Conservation (phyloP, 2,329 filamentous ascomycete species). For the Purpureocillium lavendulum region DNA sequence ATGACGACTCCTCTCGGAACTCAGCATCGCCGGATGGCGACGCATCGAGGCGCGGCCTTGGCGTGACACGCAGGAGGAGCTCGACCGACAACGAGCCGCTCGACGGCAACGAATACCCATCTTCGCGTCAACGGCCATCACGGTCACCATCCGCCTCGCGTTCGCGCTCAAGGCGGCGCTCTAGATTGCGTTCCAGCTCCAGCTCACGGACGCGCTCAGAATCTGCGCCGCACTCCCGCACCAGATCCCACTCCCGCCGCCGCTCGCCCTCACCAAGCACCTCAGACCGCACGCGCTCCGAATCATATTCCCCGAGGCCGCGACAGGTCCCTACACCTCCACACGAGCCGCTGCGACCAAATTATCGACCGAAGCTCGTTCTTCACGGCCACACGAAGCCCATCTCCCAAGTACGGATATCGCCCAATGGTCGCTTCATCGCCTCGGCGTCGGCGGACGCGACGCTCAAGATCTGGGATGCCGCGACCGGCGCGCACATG, state of each 20-base stretch:
- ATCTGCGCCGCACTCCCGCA: constrained; percentile 22
- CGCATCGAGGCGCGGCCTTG: neutral
- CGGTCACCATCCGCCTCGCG: constrained; percentile 7
- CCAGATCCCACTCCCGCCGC: constrained; percentile 21
- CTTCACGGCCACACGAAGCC: constrained; percentile 71
- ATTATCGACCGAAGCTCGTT: constrained; percentile 62
- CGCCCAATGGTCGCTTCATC: constrained; percentile 82
- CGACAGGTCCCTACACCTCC: constrained; percentile 24
- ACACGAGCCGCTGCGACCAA: constrained; percentile 46
- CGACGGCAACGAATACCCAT: constrained; percentile 1
- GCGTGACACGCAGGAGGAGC: neutral
- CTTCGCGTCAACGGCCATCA: neutral
- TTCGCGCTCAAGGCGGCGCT: constrained; percentile 19
- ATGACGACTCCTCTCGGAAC: constrained; percentile 17
- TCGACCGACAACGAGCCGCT: neutral
- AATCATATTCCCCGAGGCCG: constrained; percentile 7
- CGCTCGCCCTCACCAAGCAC: constrained; percentile 19
- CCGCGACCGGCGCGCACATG: constrained; percentile 65
- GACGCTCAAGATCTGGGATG: constrained; percentile 87
- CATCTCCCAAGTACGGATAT: constrained; percentile 81
- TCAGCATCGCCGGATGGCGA: constrained; percentile 13
- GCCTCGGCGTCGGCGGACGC: constrained; percentile 85
- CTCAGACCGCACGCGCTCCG: constrained; percentile 17
- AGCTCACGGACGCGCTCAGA: constrained; percentile 28
- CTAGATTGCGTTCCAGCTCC: constrained; percentile 24